Base-by-base conservation (phyloP, 2,329 filamentous ascomycete genomes). In the Penicillium sp. region DNA sequence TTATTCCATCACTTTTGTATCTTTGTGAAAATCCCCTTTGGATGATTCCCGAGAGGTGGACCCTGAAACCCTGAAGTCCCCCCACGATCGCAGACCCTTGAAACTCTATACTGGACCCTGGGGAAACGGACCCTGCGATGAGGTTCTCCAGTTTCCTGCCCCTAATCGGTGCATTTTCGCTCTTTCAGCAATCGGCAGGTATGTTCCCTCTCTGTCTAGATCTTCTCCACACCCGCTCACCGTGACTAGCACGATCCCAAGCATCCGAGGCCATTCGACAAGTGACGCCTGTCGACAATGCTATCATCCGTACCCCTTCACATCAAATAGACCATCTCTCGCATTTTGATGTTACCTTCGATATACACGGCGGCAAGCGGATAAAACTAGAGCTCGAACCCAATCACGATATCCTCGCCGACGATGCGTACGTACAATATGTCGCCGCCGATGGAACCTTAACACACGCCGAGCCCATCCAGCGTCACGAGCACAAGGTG, bases 351-450 rank as follows among this genome's bases (percentile, higher is more conserved):
- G 78, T 99, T 57, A 87, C 84, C 29, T 97, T 99, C 71, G 80
- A 84, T 53, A 77, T 96, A 34, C 85, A 89, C 56, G 80, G 83
- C 49, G 77, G 82, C 56, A 83, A 92, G 59, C 83, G 85, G 62
- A 80, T 97, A 66, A 90, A 91, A 61, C 82, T 99, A 48, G 82
- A 84, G 51, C 82, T 99, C 45, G 87, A 94, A 70, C 94, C 94
- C 4, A 97, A 97, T 71, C 85, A 96, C 76, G 90, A 97, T 74
- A 86, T 97, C 54, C 80, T 99, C 43, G 83, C 88, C 50, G 83
- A 91, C 14, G 86, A 88, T 64, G 88, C 92, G 8, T 83, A 82
- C 47, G 79, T 99, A 45, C 83, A 87, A 38, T 88, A 91, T 68
- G 73, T 96, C 40, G 86, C 81, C 50, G 70, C 81, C 10, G 86